Evolutionary conservation across 2,329 filamentous ascomycete species (phyloP), one percentile per base, ranked within the genome.

Genomic region (Trichoderma guizhouense): DNA sequence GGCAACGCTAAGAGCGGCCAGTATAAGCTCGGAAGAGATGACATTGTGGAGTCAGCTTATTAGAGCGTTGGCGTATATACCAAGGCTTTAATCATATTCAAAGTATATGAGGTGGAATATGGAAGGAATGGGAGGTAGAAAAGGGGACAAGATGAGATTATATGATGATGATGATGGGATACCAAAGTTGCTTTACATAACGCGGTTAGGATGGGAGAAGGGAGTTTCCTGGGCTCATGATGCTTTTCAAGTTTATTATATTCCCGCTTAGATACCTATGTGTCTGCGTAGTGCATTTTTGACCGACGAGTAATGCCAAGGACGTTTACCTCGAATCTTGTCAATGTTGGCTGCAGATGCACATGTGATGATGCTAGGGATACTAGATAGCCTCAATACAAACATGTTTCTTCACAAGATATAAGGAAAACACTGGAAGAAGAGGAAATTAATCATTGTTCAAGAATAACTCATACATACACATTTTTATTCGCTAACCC

Each of bases 21-120:
- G 26, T 93, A 92, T 78, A 93, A 93, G 83, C 85, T 97, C 62
- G 90, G 91, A 66, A 90, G 89, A 79, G 92, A 94, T 55, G 94
- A 97, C 71, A 91, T 98, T 76, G 95, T 98, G 28, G 91, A 97
- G 78, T 87, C 88, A 43, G 86, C 87, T 14, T 91, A 87, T 76
- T 90, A 80, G 79, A 62, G 21, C 15, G 24, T n/a, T 26, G 36
- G 12, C 11, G 51, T 34, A 5, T 65, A 53, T 70, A 39, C 26
- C 24, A 14, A 58, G 43, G 32, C 18, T 60, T 67, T 47, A 15
- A 53, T 15, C 64, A 28, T 64, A 43, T 69, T 61, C 26, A n/a
- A n/a, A 18, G 55, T 9, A 62, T 34, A 26, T 69, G 53, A n/a
- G 66, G 28, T 32, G 39, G 53, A 11, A 68, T 32, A 68, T 60